phyloP scores from a whole-genome alignment of 2,329 filamentous ascomycete species.

The Fusarium buxicola region DNA sequence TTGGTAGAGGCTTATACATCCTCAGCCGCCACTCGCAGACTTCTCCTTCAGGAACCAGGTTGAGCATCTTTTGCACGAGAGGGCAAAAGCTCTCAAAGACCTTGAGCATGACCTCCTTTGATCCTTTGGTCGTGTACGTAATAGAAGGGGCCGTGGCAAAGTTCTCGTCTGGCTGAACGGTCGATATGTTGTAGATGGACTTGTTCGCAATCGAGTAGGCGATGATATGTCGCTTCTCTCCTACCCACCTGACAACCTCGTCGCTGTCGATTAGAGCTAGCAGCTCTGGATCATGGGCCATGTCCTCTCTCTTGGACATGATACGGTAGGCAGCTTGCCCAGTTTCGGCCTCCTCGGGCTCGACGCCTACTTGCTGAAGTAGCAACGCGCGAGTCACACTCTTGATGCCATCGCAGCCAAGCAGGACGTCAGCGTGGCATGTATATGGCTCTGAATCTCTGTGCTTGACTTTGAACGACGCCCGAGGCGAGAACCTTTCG shows the following conservation, averaged over 20 bases:
- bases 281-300: slow-evolving; percentile 75
- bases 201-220: slow-evolving; percentile 73
- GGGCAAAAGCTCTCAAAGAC: slow-evolving; percentile 72
- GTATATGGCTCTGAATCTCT: slow-evolving; percentile 28
- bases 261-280: slow-evolving; percentile 68
- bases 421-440: slow-evolving; percentile 59
- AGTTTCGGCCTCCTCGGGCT: slow-evolving; percentile 59
- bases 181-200: slow-evolving; percentile 74
- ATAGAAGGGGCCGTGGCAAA: slow-evolving; percentile 60
- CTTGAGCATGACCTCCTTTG: slow-evolving; percentile 69
- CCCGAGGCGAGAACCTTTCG: slow-evolving; percentile 37
- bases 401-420: slow-evolving; percentile 67
- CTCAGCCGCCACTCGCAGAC: slow-evolving; percentile 75
- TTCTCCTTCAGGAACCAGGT: slow-evolving; percentile 71
- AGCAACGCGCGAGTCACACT: slow-evolving; percentile 61
- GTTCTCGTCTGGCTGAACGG: slow-evolving; percentile 69
- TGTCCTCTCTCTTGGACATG: slow-evolving; percentile 65
- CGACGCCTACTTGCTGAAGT: slow-evolving; percentile 63
- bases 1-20: slow-evolving; percentile 70
- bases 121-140: slow-evolving; percentile 72
- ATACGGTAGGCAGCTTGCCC: slow-evolving; percentile 67
- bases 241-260: slow-evolving; percentile 72
- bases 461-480: slow-evolving; percentile 38
- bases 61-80: slow-evolving; percentile 68
- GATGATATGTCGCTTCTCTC: slow-evolving; percentile 74